phyloP scores from a whole-genome alignment of 2,329 filamentous ascomycete species.

The Xylaria sp. region DNA sequence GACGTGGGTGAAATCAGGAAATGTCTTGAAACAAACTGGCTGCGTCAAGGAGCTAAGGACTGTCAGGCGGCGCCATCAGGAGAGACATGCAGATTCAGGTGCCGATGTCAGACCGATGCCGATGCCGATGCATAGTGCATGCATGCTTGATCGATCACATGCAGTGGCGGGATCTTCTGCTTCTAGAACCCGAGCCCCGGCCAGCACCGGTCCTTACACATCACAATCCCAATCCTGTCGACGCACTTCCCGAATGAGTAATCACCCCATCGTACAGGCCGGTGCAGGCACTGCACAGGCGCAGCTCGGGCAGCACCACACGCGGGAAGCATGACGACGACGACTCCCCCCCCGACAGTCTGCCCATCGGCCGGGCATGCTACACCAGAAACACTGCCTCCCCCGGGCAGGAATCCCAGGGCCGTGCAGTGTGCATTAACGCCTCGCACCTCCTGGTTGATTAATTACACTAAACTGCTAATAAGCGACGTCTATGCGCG shows the following conservation, averaged over 20 bases:
- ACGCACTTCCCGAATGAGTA: slow-evolving; percentile 11
- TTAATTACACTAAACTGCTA: not conserved
- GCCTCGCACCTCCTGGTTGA: not conserved
- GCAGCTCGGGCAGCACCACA: no score
- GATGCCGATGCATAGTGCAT: slow-evolving; percentile 8
- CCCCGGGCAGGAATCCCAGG: no score
- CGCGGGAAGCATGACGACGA: no score
- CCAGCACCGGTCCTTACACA: not conserved
- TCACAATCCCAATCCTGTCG: slow-evolving; percentile 7
- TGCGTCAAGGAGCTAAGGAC: no score
- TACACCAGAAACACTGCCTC: no score
- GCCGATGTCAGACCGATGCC: slow-evolving; percentile 4
- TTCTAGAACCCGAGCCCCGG: slow-evolving; percentile 17
- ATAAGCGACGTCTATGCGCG: no score
- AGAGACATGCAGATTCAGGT: slow-evolving; percentile 5
- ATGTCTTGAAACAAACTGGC: not conserved
- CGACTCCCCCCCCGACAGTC: no score
- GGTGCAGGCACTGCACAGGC: no score
- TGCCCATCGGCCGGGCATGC: no score
- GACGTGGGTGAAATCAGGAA: not conserved
- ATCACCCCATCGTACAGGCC: slow-evolving; percentile 1
- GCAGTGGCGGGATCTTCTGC: slow-evolving; percentile 14
- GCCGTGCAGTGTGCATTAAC: no score
- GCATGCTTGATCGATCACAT: slow-evolving; percentile 23
- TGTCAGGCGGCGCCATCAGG: no score